Evolutionary conservation across 1,284 basidiomycete species (phyloP).

Genomic region (Leccinum angustisporum): DNA sequence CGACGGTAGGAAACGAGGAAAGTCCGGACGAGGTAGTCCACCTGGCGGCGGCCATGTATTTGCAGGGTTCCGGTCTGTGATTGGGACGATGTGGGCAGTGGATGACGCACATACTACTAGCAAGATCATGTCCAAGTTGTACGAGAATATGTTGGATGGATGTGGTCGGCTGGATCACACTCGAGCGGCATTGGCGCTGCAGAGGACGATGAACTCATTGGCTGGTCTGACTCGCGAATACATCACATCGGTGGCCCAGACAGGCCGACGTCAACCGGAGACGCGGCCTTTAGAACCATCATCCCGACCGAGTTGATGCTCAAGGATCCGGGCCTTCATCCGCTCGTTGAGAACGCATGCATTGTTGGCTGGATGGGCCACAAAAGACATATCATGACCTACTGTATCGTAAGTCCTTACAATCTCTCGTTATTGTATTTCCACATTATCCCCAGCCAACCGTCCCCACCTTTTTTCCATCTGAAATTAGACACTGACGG

Average conservation of each 20-base stretch:
- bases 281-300: slow-evolving; percentile 42
- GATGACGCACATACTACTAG: no score
- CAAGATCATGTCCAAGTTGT: no score
- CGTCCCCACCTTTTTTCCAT: not conserved
- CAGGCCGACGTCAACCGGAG: slow-evolving; percentile 38
- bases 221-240: slow-evolving; percentile 38
- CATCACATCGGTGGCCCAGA: slow-evolving; percentile 41
- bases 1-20: no score
- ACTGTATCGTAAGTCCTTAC: slow-evolving; percentile 31
- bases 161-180: no score
- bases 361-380: slow-evolving; percentile 46
- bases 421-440: not conserved
- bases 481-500: not conserved
- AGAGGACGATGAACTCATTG: no score
- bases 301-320: slow-evolving; percentile 35
- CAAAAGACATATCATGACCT: slow-evolving; percentile 38
- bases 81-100: no score
- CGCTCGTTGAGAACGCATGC: slow-evolving; percentile 36
- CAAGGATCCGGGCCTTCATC: slow-evolving; percentile 35
- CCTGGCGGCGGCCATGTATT: no score
- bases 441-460: not conserved
- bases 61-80: no score
- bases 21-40: no score
- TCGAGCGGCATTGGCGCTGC: no score
- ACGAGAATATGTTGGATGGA: no score